Evolutionary conservation across 2,329 filamentous ascomycete species (phyloP).

Genomic region (Amauroascus niger): DNA sequence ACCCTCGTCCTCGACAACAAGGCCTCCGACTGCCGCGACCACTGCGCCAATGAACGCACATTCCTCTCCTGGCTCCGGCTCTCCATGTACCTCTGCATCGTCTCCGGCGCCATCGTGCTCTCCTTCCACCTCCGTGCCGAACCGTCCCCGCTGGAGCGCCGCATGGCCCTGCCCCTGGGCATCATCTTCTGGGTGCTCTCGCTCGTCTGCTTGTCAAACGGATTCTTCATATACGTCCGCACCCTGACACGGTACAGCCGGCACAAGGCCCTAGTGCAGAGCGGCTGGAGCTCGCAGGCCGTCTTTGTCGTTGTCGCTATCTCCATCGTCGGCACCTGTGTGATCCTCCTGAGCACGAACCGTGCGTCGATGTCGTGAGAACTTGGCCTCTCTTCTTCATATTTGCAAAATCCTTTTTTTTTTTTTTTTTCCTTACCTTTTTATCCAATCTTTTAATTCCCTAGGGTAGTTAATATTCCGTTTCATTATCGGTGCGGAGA

Average conservation of each 20-base stretch:
- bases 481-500: neutral
- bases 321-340: conserved; percentile 38
- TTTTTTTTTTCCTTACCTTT: neutral
- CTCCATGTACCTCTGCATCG: conserved; percentile 80
- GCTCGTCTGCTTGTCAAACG: conserved; percentile 63
- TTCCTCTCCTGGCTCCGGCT: conserved; percentile 89
- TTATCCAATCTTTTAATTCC: no score
- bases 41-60: conserved; percentile 57
- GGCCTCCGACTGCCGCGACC: conserved; percentile 56
- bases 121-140: conserved; percentile 79
- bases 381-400: no score
- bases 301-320: conserved; percentile 46
- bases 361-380: conserved; percentile 12
- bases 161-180: conserved; percentile 73
- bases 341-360: conserved; percentile 37
- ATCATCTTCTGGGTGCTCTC: conserved; percentile 79
- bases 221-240: conserved; percentile 79
- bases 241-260: conserved; percentile 71
- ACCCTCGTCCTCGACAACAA: conserved; percentile 58
- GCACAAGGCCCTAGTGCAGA: conserved; percentile 75
- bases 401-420: neutral
- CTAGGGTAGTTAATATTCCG: no score
- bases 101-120: conserved; percentile 79
- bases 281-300: conserved; percentile 82
- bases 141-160: conserved; percentile 60